Percentiles rank a stretch among this genome's conserved stretches.
Evolutionary conservation across 1,284 basidiomycete species (phyloP).

Genomic region (Ceratobasidium sp.): DNA sequence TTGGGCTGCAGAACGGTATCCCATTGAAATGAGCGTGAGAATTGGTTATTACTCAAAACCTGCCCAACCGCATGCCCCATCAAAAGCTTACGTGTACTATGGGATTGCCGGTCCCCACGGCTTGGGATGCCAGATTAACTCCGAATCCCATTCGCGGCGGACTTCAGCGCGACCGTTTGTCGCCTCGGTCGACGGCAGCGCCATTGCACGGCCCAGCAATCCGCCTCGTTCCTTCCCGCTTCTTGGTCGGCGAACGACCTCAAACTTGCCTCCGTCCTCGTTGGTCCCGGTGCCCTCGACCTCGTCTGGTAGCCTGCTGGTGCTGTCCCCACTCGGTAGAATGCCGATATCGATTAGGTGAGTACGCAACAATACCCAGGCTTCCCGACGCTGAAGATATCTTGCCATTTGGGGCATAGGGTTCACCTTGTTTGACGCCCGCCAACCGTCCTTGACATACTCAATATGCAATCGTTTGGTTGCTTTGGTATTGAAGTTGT

Average conservation of each 20-base stretch:
- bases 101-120: no score
- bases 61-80: no score
- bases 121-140: no score
- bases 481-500: not conserved
- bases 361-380: not conserved
- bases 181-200: no score
- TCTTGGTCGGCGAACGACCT: not conserved
- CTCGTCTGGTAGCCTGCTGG: not conserved
- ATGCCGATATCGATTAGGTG: not conserved
- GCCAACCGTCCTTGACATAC: conserved; percentile 25
- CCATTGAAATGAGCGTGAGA: no score
- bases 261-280: not conserved
- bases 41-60: no score
- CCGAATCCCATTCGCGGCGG: no score
- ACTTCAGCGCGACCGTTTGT: no score
- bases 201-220: not conserved
- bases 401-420: conserved; percentile 35
- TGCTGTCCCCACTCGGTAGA: not conserved
- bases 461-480: conserved; percentile 6
- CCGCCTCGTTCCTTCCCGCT: not conserved
- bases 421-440: conserved; percentile 36
- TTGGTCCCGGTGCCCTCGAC: not conserved
- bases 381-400: conserved; percentile 30
- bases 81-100: no score
- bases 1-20: no score